Evolutionary conservation across 2,329 filamentous ascomycete genomes (phyloP).

Genomic region (Aspergillus awamori): DNA sequence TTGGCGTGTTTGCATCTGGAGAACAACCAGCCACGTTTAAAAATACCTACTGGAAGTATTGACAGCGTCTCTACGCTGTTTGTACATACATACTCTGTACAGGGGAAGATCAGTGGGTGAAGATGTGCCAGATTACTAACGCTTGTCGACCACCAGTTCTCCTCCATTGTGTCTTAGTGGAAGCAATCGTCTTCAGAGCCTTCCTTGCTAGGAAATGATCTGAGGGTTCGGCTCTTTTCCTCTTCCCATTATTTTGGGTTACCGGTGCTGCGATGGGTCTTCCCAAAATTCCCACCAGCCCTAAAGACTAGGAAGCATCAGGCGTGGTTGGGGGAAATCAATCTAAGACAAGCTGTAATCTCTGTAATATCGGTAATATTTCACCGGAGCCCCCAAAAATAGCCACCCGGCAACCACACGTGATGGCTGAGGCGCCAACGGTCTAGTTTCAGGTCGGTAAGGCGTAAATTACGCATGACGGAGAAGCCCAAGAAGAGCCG

Average conservation of each 20-base stretch:
- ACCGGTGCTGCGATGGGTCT: not conserved
- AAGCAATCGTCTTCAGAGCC: not conserved
- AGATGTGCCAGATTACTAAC: not conserved
- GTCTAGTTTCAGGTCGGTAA: conserved; percentile 6
- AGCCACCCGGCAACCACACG: conserved; percentile 20
- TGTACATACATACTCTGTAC: too few relatives aligned
- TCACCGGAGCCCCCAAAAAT: conserved; percentile 25
- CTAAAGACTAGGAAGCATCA: not conserved
- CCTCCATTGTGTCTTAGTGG: not conserved
- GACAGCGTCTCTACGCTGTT: too few relatives aligned
- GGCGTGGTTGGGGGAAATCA: conserved; percentile 11
- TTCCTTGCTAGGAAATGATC: conserved; percentile 7
- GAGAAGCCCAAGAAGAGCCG: conserved; percentile 7
- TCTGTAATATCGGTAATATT: conserved; percentile 14
- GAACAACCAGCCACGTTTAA: not conserved
- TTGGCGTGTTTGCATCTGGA: conserved; percentile 29
- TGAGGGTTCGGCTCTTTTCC: not conserved
- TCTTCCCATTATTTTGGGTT: not conserved
- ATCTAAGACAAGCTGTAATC: conserved; percentile 8
- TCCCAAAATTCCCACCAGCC: not conserved
- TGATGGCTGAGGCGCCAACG: conserved; percentile 25
- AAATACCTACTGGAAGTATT: not conserved
- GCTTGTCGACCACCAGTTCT: not conserved
- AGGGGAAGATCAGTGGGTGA: not conserved
- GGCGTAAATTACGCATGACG: conserved; percentile 15